A percentile compares a stretch with the other conserved stretches of the same genome.
These are phyloP conservation scores for Coccomyxa sp. DNA, from an alignment of 139 green algal genomes.

Conservation along the genomic window DNA sequence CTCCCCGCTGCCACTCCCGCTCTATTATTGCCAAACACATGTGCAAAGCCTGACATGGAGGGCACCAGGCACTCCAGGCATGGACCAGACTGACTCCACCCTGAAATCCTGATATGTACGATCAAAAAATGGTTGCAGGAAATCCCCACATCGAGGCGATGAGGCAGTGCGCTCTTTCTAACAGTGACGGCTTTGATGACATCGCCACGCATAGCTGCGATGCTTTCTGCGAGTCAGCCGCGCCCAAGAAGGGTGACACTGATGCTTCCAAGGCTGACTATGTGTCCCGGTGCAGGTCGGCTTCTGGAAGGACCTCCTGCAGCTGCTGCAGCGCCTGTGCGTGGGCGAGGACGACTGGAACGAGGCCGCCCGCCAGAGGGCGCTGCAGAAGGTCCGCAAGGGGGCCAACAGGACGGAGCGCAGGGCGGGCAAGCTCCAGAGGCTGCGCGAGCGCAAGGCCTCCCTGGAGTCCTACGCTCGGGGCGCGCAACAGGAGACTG, in stretches of 20 bases:
- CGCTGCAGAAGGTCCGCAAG: neutral
- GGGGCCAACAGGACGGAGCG: neutral
- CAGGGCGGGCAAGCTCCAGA: neutral
- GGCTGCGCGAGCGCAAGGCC: neutral
- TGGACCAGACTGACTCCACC: too few relatives aligned
- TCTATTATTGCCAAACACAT: neutral
- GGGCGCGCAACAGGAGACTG: too few relatives aligned
- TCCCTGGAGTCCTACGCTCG: neutral
- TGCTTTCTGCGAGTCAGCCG: too few relatives aligned
- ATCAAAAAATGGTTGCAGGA: too few relatives aligned
- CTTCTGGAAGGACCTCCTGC: conserved; percentile 15
- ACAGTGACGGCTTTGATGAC: too few relatives aligned
- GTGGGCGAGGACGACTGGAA: neutral
- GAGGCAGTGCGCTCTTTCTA: too few relatives aligned
- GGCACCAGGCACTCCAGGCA: too few relatives aligned
- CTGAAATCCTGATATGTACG: too few relatives aligned
- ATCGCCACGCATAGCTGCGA: too few relatives aligned
- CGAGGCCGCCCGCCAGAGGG: neutral
- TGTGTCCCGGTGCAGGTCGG: conserved; percentile 8
- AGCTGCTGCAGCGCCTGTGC: neutral
- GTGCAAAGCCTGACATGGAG: too few relatives aligned
- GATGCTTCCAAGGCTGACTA: neutral
- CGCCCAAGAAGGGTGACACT: neutral
- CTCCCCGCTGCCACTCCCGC: neutral
- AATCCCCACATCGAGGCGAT: too few relatives aligned